phyloP scores from a whole-genome alignment of 768 basidiomycete genomes.

The Galerina marginata region DNA sequence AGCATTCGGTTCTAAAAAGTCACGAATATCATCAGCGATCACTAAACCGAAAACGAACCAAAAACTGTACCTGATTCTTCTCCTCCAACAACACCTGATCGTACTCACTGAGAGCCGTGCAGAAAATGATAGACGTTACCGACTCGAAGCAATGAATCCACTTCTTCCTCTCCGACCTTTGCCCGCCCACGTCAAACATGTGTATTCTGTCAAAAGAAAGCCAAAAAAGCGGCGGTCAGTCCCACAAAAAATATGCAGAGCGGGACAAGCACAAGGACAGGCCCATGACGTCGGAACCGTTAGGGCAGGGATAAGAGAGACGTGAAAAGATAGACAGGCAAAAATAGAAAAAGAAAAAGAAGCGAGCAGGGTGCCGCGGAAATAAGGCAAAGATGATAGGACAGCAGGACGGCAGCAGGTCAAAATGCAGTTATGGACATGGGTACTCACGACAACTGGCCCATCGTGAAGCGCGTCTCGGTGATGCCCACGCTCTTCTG shows the following conservation, averaged over 20 bases:
- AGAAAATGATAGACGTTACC: constrained; percentile 77
- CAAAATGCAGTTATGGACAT: background rate
- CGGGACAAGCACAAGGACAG: background rate
- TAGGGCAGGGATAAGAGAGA: background rate
- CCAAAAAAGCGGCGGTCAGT: background rate
- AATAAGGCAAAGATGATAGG: background rate
- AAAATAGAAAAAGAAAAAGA: background rate
- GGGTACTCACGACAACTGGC: constrained; percentile 57
- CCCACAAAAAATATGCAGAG: background rate
- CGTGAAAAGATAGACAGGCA: background rate
- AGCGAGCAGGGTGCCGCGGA: background rate
- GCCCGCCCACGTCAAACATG: constrained; percentile 84
- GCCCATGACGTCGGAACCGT: constrained; percentile 1
- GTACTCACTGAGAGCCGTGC: constrained; percentile 74
- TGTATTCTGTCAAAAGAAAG: constrained; percentile 44
- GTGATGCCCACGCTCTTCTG: constrained; percentile 90
- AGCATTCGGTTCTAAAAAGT: constrained; percentile 83
- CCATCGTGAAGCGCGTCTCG: constrained; percentile 84
- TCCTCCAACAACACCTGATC: constrained; percentile 75
- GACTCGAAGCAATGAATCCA: constrained; percentile 66
- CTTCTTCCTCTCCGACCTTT: constrained; percentile 80
- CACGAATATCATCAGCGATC: no score
- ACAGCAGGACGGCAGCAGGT: background rate
- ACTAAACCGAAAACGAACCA: background rate
- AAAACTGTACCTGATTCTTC: constrained; percentile 59